These are phyloP conservation scores for Trypanosoma cruzi DNA, from an alignment of 208 protist species.

Conservation along the genomic window DNA sequence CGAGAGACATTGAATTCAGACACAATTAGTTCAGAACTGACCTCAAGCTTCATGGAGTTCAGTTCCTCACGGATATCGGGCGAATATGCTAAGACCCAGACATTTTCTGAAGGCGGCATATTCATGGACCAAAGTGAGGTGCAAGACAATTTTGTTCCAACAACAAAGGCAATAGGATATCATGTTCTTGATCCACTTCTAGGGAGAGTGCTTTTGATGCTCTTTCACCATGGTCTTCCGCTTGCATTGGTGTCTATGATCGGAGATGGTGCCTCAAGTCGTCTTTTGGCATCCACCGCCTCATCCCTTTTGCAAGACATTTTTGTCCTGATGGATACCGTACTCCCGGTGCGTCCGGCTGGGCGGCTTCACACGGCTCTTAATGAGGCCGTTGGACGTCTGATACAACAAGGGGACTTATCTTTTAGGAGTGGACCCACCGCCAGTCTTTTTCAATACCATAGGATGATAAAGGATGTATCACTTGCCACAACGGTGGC, in stretches of 20 bases:
- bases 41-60: neutral
- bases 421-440: slow-evolving; percentile 60
- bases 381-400: slow-evolving; percentile 70
- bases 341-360: slow-evolving; percentile 77
- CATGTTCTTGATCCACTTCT: slow-evolving; percentile 84
- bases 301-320: slow-evolving; percentile 81
- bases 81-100: neutral
- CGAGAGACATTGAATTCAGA: slow-evolving; percentile 33
- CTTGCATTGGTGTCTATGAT: slow-evolving; percentile 75
- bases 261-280: slow-evolving; percentile 50
- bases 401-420: slow-evolving; percentile 58
- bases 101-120: neutral
- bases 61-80: neutral
- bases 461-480: slow-evolving; percentile 24
- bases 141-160: slow-evolving; percentile 58
- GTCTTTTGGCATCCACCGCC: slow-evolving; percentile 50
- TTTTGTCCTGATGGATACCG: slow-evolving; percentile 87
- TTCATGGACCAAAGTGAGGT: slow-evolving; percentile 16
- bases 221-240: slow-evolving; percentile 84
- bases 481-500: slow-evolving; percentile 3
- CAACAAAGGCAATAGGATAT: slow-evolving; percentile 86
- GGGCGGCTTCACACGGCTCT: slow-evolving; percentile 75
- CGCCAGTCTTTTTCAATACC: slow-evolving; percentile 58
- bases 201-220: slow-evolving; percentile 63
- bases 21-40: neutral